phyloP scores from a whole-genome alignment of 495 filamentous ascomycete genomes.

The Lepidopterella palustris region DNA sequence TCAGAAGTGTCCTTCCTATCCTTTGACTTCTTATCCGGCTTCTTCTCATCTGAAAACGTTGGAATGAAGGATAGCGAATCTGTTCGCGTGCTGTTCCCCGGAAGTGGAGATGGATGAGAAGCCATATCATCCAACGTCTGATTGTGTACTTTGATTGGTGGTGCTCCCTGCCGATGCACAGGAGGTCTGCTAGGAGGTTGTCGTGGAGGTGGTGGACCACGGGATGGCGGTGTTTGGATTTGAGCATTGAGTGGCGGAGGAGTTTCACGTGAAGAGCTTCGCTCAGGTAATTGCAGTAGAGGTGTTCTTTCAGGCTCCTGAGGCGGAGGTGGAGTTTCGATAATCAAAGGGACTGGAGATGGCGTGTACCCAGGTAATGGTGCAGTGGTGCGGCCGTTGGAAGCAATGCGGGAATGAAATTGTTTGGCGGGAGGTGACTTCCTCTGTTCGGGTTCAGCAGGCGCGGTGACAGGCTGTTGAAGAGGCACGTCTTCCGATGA shows the following conservation, averaged over 20 bases:
- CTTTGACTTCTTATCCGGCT: constrained; percentile 53
- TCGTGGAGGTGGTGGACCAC: constrained; percentile 8
- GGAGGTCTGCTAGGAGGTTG: constrained; percentile 7
- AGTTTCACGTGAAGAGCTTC: constrained; percentile 32
- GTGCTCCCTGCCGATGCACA: constrained; percentile 5
- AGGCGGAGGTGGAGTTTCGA: constrained; percentile 39
- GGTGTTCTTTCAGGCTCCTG: constrained; percentile 15
- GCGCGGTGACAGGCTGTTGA: constrained; percentile 2
- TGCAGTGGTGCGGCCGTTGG: constrained; percentile 39
- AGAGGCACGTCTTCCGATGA: constrained; percentile 11
- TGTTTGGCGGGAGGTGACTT: constrained; percentile 22
- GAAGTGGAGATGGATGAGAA: constrained; percentile 56
- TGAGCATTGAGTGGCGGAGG: constrained; percentile 10
- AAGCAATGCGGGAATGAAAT: constrained; percentile 39
- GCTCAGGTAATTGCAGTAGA: constrained; percentile 30
- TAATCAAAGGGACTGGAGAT: constrained; percentile 33
- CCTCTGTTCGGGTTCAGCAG: constrained; percentile 10
- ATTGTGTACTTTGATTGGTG: constrained; percentile 28
- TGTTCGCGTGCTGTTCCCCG: constrained; percentile 65
- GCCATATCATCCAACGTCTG: constrained; percentile 56
- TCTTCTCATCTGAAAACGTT: constrained; percentile 63
- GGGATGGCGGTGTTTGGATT: neutral
- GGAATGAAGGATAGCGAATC: constrained; percentile 81
- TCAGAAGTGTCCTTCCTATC: constrained; percentile 52
- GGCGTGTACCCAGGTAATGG: constrained; percentile 35